Conservation (phyloP, 1,284 basidiomycete genomes). For the Phellinidium pouzarii region DNA sequence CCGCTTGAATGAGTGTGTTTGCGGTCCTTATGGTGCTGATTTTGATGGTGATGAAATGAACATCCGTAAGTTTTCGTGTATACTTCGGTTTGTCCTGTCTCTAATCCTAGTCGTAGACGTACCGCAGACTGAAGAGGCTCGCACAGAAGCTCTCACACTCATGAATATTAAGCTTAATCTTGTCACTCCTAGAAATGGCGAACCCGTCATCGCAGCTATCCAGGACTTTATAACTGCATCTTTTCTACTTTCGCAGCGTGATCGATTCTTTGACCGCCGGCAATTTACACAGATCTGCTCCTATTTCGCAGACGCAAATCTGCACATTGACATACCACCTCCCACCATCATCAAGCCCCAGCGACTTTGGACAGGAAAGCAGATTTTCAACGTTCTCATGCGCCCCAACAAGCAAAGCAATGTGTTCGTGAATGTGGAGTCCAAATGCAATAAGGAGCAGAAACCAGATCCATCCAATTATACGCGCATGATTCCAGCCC, state of each 20-base stretch:
- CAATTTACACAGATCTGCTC: conserved; percentile 97
- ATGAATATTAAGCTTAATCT: conserved; percentile 99
- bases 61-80: conserved; percentile 58
- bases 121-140: conserved; percentile 97
- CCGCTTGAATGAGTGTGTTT: conserved; percentile 98
- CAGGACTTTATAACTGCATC: conserved; percentile 99
- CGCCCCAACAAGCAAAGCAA: conserved; percentile 83
- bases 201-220: conserved; percentile 97
- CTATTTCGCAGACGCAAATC: conserved; percentile 86
- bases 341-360: conserved; percentile 93
- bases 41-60: conserved; percentile 99
- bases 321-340: conserved; percentile 93
- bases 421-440: conserved; percentile 92
- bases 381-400: conserved; percentile 96
- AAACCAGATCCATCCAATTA: conserved; percentile 68
- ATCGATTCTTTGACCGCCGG: conserved; percentile 89
- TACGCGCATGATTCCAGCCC: conserved; percentile 52
- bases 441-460: conserved; percentile 91
- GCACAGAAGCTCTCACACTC: conserved; percentile 94
- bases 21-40: conserved; percentile 98
- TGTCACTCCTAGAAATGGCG: conserved; percentile 94
- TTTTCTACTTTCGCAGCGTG: conserved; percentile 89
- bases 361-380: conserved; percentile 97
- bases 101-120: conserved; percentile 56
- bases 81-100: background rate